A percentile compares a stretch with the other conserved stretches of the same genome.
phyloP scores from a whole-genome alignment of 192 early-diverging fungal genomes.

The Podila epigama region DNA sequence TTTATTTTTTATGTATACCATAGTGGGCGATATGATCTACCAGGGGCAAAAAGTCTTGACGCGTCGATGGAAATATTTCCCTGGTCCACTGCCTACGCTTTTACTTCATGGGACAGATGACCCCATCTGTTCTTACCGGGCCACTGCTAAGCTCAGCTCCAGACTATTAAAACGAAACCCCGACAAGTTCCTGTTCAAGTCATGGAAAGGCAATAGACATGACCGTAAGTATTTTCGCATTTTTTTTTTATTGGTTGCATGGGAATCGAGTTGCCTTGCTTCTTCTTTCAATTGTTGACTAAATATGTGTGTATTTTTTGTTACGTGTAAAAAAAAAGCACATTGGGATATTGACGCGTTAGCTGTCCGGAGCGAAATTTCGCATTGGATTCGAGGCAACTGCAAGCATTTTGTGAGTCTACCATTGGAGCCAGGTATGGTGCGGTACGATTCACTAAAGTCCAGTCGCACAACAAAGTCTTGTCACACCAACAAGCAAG shows the following conservation, averaged over 20 bases:
- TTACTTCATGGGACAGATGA: constrained; percentile 35
- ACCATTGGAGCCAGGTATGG: constrained; percentile 24
- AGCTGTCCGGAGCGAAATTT: constrained; percentile 7
- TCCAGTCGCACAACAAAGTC: not conserved
- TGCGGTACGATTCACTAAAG: constrained; percentile 9
- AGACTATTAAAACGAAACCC: constrained; percentile 11
- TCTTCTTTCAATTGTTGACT: not conserved
- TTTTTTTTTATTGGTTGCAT: not conserved
- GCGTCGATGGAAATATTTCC: constrained; percentile 40
- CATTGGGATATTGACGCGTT: constrained; percentile 41
- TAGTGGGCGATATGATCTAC: constrained; percentile 48
- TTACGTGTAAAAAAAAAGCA: constrained; percentile 5
- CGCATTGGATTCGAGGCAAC: constrained; percentile 23
- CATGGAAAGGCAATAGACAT: constrained; percentile 28
- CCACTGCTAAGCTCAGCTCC: constrained; percentile 4
- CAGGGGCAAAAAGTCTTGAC: constrained; percentile 37
- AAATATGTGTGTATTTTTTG: no score
- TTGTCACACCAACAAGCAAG: not conserved
- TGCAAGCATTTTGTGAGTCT: constrained; percentile 8
- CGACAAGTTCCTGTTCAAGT: constrained; percentile 12
- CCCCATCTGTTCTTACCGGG: constrained; percentile 26
- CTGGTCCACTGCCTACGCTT: constrained; percentile 13
- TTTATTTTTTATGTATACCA: not conserved
- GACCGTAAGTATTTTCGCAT: constrained; percentile 20
- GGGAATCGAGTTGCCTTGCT: not conserved